These are phyloP conservation scores for Stromatinia cepivora DNA, from an alignment of 2,329 filamentous ascomycete genomes.

Conservation along the genomic window DNA sequence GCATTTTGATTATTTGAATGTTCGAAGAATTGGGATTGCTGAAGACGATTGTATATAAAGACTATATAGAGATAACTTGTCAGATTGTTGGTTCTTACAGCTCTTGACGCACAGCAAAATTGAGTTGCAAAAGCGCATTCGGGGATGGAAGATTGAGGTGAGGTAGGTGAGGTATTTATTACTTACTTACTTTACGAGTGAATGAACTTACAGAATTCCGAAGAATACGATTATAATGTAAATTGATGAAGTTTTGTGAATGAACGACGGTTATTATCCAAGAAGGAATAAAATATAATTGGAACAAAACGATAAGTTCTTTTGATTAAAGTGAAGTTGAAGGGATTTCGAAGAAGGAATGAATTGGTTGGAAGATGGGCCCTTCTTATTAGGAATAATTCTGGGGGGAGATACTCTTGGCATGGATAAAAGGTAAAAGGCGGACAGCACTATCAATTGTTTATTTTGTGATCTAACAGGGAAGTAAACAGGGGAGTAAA, in stretches of 20 bases:
- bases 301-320: neutral
- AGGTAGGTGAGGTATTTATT: neutral
- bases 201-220: neutral
- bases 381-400: slow-evolving; percentile 6
- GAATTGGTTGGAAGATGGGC: neutral
- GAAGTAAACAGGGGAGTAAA: neutral
- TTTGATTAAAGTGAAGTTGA: neutral
- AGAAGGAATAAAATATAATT: neutral
- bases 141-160: neutral
- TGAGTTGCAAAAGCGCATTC: neutral
- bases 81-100: neutral
- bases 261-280: slow-evolving; percentile 2
- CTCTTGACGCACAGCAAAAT: too few species aligned
- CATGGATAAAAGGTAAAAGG: neutral
- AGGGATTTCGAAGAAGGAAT: neutral
- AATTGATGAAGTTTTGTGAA: neutral
- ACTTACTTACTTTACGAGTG: slow-evolving; percentile 1
- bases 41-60: neutral
- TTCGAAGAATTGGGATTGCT: slow-evolving; percentile 20
- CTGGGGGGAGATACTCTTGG: neutral
- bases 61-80: neutral
- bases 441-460: neutral
- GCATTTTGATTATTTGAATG: slow-evolving; percentile 33
- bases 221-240: neutral
- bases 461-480: neutral